phyloP scores from a whole-genome alignment of 805 yeast genomes.

The Lipomyces chichibuensis region DNA sequence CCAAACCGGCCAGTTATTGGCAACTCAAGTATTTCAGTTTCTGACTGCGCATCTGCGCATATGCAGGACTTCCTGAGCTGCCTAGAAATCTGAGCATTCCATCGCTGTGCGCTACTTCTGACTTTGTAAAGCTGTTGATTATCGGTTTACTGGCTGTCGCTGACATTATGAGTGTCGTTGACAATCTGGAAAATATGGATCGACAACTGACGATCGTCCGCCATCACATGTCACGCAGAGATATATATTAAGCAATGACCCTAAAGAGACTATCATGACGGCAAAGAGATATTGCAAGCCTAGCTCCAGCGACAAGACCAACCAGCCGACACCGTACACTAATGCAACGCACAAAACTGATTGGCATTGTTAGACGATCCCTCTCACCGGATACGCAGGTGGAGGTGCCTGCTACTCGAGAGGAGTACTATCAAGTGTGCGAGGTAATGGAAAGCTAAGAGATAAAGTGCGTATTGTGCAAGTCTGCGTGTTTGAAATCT shows the following conservation, averaged over 20 bases:
- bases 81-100: background rate
- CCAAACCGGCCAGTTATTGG: background rate
- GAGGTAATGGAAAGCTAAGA: background rate
- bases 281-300: background rate
- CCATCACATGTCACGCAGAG: background rate
- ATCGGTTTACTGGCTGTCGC: background rate
- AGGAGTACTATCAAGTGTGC: background rate
- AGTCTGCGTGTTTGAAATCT: background rate
- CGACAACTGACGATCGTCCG: slow-evolving; percentile 3
- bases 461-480: background rate
- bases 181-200: background rate
- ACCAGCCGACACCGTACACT: background rate
- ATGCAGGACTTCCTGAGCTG: background rate
- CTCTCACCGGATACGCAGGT: background rate
- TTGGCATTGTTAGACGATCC: background rate
- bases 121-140: background rate
- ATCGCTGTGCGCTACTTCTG: background rate
- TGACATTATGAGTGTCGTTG: background rate
- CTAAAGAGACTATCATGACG: background rate
- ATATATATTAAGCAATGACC: background rate
- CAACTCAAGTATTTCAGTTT: background rate
- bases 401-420: background rate
- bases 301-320: background rate
- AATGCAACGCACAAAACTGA: background rate
- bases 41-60: background rate